Evolutionary conservation across 257 asterid species (phyloP), one percentile per base, ranked within the genome.

Genomic region (Petrea volubilis): DNA sequence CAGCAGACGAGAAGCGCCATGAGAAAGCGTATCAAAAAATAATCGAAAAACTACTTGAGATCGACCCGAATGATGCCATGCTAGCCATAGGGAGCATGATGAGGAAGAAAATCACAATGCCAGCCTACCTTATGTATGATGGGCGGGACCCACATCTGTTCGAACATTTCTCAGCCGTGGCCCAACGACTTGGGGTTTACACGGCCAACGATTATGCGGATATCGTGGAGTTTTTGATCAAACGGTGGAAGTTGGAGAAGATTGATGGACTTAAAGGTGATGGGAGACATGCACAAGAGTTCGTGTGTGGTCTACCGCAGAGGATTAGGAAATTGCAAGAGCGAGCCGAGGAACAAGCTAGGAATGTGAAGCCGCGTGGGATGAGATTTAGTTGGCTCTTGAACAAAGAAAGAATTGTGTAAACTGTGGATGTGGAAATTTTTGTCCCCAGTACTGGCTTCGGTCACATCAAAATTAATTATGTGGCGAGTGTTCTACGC

Each of bases 1-100:
- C 84, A 7, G 71, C 72, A 0, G 84, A 82, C 14, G 86, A 82
- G 49, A 82, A 78, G 65, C 79, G 86, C 18, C 81, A 81, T 11
- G 84, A 80, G 63, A 76, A 56, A 21, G 84, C 81, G 1, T 68
- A 68, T 23, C 15, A 38, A 0, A 78, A 36, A 12, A 72, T 82
- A 4, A 52, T 82, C 1, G 81, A 69, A 2, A 82, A 77, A 17
- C 79, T 83, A 0, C 60, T 78, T 0, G 77, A 80, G 41, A n/a
- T 80, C 1, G 85, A 80, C 6, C 52, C 85, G 0, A 73, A 75
- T 17, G 72, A n/a, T 7, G 59, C 80, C 31, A 73, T 75, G 75
- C 2, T 75, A 4, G 85, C 80, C 12, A 78, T 83, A 24, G 86
- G 65, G 3, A 59, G 80, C 36, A 75, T 80, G 85, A 72, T 78